Percentiles rank a stretch among this genome's conserved stretches.
phyloP scores from a whole-genome alignment of 2,329 filamentous ascomycete genomes.

The Aspergillus neotritici region DNA sequence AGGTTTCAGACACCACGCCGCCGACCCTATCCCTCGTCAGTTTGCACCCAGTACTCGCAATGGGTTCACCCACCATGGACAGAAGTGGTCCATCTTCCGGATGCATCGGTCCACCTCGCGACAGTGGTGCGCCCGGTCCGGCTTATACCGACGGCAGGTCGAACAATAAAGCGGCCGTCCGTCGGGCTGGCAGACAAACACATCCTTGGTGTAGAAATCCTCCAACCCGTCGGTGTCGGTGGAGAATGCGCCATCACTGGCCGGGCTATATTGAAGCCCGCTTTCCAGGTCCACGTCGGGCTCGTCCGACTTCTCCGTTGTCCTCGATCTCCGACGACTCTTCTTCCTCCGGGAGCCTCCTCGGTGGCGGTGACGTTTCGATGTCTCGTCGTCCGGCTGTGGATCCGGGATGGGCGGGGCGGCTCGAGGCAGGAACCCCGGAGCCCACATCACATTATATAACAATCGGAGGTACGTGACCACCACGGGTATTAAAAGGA shows the following conservation, averaged over 20 bases:
- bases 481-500: constrained; percentile 63
- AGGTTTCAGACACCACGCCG: constrained; percentile 77
- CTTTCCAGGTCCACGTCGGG: constrained; percentile 25
- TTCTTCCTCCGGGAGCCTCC: constrained; percentile 20
- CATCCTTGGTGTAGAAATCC: constrained; percentile 72
- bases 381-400: constrained; percentile 12
- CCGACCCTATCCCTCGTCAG: constrained; percentile 61
- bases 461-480: constrained; percentile 67
- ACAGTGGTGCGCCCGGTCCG: constrained; percentile 81
- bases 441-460: constrained; percentile 60
- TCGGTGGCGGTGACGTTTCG: constrained; percentile 12
- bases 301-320: constrained; percentile 18
- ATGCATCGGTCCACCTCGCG: constrained; percentile 76
- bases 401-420: constrained; percentile 32
- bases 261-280: constrained; percentile 16
- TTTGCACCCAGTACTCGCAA: not conserved
- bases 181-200: constrained; percentile 76
- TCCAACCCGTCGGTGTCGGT: constrained; percentile 66
- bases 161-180: constrained; percentile 85
- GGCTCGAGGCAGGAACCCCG: constrained; percentile 68
- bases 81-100: constrained; percentile 90
- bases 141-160: constrained; percentile 78
- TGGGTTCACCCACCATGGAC: constrained; percentile 58
- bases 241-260: constrained; percentile 22
- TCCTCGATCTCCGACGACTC: constrained; percentile 18